Base-by-base conservation (phyloP, 768 basidiomycete genomes). In the Pleurotus citrinopileatus region DNA sequence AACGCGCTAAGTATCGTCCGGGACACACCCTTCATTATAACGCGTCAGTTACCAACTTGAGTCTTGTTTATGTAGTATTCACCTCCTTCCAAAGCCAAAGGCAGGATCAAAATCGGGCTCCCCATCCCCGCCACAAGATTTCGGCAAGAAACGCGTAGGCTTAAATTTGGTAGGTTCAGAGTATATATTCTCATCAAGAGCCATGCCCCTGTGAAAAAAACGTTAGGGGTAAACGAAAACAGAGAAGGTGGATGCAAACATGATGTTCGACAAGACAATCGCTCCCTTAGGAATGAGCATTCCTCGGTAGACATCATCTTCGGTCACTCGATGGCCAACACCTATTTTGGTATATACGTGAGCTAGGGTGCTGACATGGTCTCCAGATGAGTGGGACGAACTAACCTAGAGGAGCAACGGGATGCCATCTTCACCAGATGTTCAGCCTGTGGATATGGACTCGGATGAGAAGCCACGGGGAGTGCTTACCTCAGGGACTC, bases 201-300 rank as follows among this genome's bases (percentile, higher is more conserved):
- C 55, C 59, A 70, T 67, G 3, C 59, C 65, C 36, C 67, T 70
- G 47, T 15, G 9, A n/a, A 34, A 9, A 9, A n/a, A n/a, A 9
- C 2, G 32, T 34, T 9, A 34, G 32, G n/a, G 32, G n/a, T n/a
- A 3, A 34, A n/a, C 9, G n/a, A 34, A 10, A 10, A 34, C 10
- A 34, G 9, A n/a, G n/a, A 10, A 34, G 32, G 9, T 34, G 9
- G 32, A 34, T 9, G 32, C 32, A 10, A 34, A n/a, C n/a, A 9
- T 34, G 32, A 34, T 68, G 55, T 74, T 74, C 4, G 63, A 63
- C 6, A 75, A 60, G 37, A 75, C 61, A 46, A 62, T 62, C 26
- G 61, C 53, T 29, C 68, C 69, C 43, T 66, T 66, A 0, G 70
- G 70, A 20, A 72, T 70, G 59, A 61, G 64, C 51, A 62, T 63